phyloP scores from a whole-genome alignment of 768 basidiomycete genomes.

The Symmetrospora coprosmae region DNA sequence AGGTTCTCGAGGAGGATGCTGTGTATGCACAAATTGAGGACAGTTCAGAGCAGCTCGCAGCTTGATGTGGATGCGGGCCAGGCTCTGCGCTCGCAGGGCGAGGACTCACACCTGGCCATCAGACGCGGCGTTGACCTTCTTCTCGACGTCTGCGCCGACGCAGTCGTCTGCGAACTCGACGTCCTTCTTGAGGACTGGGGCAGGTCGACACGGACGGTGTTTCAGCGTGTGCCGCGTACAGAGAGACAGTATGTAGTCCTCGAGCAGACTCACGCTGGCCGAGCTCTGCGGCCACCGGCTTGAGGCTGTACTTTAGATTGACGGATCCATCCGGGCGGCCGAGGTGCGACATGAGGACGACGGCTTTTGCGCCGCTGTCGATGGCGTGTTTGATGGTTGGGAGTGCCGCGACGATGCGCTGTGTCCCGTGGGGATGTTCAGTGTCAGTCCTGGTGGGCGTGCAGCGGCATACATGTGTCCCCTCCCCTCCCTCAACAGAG shows the following conservation, averaged over 20 bases:
- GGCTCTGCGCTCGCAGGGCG: background rate
- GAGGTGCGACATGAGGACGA: constrained; percentile 94
- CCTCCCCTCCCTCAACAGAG: constrained; percentile 22
- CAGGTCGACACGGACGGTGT: too few species aligned
- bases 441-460: too few species aligned
- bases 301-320: constrained; percentile 75
- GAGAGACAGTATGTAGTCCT: too few species aligned
- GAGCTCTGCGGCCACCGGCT: constrained; percentile 68
- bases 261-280: constrained; percentile 43
- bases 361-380: constrained; percentile 64
- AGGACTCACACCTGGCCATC: constrained; percentile 48
- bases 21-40: background rate
- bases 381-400: constrained; percentile 90
- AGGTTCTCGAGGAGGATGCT: constrained; percentile 85
- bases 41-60: too few species aligned
- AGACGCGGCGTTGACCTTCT: constrained; percentile 53
- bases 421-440: too few species aligned
- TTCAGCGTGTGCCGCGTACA: too few species aligned
- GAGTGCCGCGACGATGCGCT: constrained; percentile 94
- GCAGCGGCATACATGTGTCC: too few species aligned
- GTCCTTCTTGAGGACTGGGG: constrained; percentile 45
- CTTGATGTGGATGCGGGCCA: too few species aligned
- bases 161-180: constrained; percentile 74
- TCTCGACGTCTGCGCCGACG: constrained; percentile 72
- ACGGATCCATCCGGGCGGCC: constrained; percentile 90